Percentiles rank a stretch among this genome's conserved stretches.
These are phyloP conservation scores for Corymbia maculata DNA, from an alignment of 345 rosid genomes.

Conservation along the genomic window DNA sequence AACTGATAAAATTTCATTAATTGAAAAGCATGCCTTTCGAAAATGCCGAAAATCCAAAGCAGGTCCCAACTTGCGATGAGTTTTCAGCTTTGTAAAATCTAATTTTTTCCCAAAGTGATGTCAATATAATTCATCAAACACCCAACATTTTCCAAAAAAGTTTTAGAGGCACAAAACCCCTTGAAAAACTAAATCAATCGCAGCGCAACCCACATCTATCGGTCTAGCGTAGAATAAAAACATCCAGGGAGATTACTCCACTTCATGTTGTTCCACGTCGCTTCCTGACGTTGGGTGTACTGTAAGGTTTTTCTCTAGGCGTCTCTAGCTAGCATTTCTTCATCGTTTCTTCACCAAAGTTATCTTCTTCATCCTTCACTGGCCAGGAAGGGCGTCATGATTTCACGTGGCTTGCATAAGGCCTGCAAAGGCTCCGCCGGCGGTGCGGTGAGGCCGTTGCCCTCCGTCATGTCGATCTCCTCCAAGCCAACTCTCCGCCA, in stretches of 20 bases:
- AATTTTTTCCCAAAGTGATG: too few relatives aligned
- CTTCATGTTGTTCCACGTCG: neutral
- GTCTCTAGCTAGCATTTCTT: neutral
- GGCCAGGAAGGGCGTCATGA: neutral
- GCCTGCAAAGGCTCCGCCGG: neutral
- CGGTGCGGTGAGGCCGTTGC: neutral
- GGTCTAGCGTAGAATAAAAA: neutral
- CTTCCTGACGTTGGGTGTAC: neutral
- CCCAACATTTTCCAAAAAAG: neutral
- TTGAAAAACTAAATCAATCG: too few relatives aligned
- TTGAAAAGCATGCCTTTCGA: too few relatives aligned
- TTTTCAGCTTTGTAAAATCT: too few relatives aligned
- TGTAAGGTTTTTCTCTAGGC: neutral
- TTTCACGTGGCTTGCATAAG: neutral
- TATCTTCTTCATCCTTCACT: too few relatives aligned
- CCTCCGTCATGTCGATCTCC: neutral
- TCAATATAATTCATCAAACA: too few relatives aligned
- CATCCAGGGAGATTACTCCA: neutral
- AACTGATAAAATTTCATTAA: too few relatives aligned
- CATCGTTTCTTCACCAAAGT: neutral
- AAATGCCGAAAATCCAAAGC: too few relatives aligned
- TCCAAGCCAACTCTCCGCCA: slow-evolving; percentile 4
- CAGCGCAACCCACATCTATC: neutral
- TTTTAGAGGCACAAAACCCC: neutral
- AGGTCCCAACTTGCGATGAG: too few relatives aligned